Percentiles rank a stretch among this genome's conserved stretches.
Evolutionary conservation across 805 yeast genomes (phyloP).

Genomic region (Metschnikowia reukaufii): DNA sequence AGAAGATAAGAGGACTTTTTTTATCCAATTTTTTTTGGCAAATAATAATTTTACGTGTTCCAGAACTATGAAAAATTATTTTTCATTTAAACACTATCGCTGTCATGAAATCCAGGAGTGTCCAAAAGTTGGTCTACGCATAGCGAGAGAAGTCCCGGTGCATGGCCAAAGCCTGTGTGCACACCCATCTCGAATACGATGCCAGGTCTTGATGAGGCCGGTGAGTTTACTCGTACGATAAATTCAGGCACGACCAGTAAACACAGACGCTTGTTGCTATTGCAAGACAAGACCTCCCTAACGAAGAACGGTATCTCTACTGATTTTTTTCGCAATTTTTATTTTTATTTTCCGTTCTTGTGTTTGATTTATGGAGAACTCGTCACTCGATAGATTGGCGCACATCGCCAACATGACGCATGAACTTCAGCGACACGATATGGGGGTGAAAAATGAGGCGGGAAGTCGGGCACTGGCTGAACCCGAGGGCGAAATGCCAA

Average conservation of each 20-base stretch:
- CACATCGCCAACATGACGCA: conserved; percentile 47
- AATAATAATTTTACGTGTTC: too few species aligned
- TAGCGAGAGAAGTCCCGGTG: neutral
- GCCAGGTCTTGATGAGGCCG: too few species aligned
- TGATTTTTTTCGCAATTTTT: neutral
- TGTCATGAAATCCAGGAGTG: neutral
- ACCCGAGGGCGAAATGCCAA: neutral
- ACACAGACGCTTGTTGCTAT: neutral
- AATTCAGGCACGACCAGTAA: too few species aligned
- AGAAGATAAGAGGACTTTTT: too few species aligned
- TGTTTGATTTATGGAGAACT: conserved; percentile 15
- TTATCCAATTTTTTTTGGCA: too few species aligned
- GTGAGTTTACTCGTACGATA: too few species aligned
- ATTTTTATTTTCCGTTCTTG: neutral
- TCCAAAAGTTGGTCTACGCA: neutral
- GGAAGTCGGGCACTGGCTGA: neutral
- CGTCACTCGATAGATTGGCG: conserved; percentile 41
- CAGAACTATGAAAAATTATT: too few species aligned
- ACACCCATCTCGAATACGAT: neutral
- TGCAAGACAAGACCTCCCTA: too few species aligned
- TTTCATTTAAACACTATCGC: neutral
- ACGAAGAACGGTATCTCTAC: too few species aligned
- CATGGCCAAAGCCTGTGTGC: neutral
- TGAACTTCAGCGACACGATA: conserved; percentile 31
- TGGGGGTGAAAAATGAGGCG: conserved; percentile 10